A percentile compares a stretch with the other conserved stretches of the same genome.
Evolutionary conservation across 495 filamentous ascomycete genomes (phyloP).

Genomic region (Diplogelasinospora grovesii): DNA sequence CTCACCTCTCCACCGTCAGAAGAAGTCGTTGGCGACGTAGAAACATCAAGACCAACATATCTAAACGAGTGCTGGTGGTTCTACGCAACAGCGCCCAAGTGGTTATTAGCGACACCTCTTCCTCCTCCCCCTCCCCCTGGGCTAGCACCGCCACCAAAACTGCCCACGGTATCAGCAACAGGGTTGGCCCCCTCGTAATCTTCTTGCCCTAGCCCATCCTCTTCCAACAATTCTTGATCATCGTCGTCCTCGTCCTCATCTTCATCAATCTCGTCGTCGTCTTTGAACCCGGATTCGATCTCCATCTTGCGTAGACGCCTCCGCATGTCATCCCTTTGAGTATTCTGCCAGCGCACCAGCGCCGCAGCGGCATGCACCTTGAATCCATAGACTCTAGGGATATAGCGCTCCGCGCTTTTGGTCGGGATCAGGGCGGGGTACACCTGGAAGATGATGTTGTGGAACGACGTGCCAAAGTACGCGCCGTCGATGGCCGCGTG

Average conservation of each 20-base stretch:
- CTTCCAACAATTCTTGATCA: no score
- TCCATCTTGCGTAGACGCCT: slow-evolving; percentile 54
- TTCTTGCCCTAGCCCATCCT: slow-evolving; percentile 16
- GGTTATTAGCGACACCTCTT: no score
- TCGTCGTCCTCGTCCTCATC: slow-evolving; percentile 33
- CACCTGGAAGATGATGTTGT: slow-evolving; percentile 98
- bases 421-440: slow-evolving; percentile 82
- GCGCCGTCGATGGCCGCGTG: slow-evolving; percentile 94
- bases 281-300: slow-evolving; percentile 54
- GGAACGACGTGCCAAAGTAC: slow-evolving; percentile 96
- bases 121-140: not conserved
- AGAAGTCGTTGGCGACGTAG: no score
- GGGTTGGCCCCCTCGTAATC: not conserved
- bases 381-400: slow-evolving; percentile 89
- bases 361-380: slow-evolving; percentile 87
- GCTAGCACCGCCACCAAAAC: no score
- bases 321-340: slow-evolving; percentile 70
- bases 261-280: slow-evolving; percentile 41
- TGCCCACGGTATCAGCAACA: not conserved
- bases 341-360: slow-evolving; percentile 84
- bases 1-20: no score
- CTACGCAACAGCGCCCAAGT: slow-evolving; percentile 13
- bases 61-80: not conserved
- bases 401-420: slow-evolving; percentile 79
- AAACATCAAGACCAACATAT: no score